A percentile compares a stretch with the other conserved stretches of the same genome.
phyloP scores from a whole-genome alignment of 2,329 filamentous ascomycete genomes.

The Fusarium sambucinum region DNA sequence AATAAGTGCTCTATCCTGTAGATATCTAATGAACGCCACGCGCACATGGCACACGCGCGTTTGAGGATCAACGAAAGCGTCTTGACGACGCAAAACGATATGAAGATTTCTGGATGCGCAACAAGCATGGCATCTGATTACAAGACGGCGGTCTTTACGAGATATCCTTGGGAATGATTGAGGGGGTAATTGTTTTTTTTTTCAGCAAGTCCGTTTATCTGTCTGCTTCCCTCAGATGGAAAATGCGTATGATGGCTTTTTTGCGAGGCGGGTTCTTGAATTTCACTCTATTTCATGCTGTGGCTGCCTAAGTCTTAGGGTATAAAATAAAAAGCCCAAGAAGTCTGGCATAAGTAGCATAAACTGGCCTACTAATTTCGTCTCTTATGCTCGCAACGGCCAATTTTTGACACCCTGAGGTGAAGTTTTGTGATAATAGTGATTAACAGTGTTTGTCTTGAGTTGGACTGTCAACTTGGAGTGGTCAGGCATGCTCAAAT shows the following conservation, averaged over 20 bases:
- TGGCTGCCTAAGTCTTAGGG: neutral
- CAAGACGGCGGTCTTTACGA: conserved; percentile 45
- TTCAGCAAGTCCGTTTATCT: conserved; percentile 20
- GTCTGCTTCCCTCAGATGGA: conserved; percentile 16
- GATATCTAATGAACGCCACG: conserved; percentile 43
- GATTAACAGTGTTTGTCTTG: no score
- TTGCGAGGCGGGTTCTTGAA: conserved; percentile 50
- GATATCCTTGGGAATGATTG: conserved; percentile 41
- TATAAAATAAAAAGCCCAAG: no score
- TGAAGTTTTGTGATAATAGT: no score
- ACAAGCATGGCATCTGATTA: conserved; percentile 44
- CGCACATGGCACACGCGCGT: conserved; percentile 17
- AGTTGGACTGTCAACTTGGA: no score
- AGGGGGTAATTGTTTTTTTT: conserved; percentile 22
- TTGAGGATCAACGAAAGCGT: conserved; percentile 42
- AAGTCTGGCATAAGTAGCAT: no score
- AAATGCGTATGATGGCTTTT: conserved; percentile 47
- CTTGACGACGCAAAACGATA: conserved; percentile 45
- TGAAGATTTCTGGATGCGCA: conserved; percentile 41
- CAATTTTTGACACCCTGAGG: no score
- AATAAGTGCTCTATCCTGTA: conserved; percentile 78
- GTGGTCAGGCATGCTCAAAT: neutral
- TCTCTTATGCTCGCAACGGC: no score
- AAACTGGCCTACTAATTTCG: no score
- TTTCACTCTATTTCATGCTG: conserved; percentile 36